phyloP scores from a whole-genome alignment of 768 basidiomycete species.

The Tulasnella calospora region DNA sequence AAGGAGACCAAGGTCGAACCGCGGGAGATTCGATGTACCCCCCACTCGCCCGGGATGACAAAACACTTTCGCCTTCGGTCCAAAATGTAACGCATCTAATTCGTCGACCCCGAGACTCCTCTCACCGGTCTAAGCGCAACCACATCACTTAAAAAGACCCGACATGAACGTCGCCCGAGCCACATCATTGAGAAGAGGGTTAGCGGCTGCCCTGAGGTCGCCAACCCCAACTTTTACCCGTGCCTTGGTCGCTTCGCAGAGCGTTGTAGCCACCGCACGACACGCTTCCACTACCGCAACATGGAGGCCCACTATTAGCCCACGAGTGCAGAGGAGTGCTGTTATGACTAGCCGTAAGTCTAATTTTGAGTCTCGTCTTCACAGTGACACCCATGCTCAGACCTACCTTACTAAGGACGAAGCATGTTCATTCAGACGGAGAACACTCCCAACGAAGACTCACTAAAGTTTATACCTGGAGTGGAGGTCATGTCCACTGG shows the following conservation, averaged over 20 bases:
- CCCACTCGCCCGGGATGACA: background rate
- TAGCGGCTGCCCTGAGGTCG: background rate
- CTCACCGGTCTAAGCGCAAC: background rate
- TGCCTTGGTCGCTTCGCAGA: background rate
- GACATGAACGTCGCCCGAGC: background rate
- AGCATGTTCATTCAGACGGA: conserved; percentile 99
- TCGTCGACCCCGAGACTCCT: conserved; percentile 4
- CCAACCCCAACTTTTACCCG: background rate
- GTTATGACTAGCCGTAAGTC: background rate
- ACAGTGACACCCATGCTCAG: background rate
- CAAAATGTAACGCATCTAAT: conserved; percentile 13
- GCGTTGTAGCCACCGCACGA: background rate
- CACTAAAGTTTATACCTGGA: conserved; percentile 96
- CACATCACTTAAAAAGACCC: background rate
- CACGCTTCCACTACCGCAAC: background rate
- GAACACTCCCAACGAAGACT: conserved; percentile 93
- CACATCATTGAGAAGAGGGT: background rate
- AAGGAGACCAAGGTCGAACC: background rate
- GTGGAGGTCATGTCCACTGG: conserved; percentile 80
- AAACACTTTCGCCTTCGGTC: conserved; percentile 6
- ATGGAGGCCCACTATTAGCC: background rate
- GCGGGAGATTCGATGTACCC: background rate
- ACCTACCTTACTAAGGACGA: conserved; percentile 34
- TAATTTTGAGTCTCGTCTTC: background rate
- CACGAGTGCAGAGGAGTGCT: background rate